A percentile compares a stretch with the other conserved stretches of the same genome.
Evolutionary conservation across 495 filamentous ascomycete species (phyloP).

Genomic region (Neurospora intermedia): DNA sequence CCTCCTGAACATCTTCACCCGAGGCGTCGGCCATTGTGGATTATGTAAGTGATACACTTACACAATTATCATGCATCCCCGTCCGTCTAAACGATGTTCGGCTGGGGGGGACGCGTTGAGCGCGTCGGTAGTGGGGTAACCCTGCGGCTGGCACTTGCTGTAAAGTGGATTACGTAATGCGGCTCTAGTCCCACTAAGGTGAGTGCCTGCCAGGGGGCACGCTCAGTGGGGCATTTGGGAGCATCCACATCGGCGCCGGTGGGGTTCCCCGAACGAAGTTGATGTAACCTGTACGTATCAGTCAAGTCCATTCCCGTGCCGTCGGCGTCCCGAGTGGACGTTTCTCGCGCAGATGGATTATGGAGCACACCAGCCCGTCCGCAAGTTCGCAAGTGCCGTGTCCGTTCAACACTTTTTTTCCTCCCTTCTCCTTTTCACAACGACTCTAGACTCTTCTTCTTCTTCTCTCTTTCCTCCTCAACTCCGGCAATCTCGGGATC

Average conservation of each 20-base stretch:
- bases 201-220: neutral
- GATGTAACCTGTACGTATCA: neutral
- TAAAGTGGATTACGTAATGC: neutral
- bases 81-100: neutral
- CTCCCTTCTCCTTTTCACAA: neutral
- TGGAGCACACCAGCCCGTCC: neutral
- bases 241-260: neutral
- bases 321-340: neutral
- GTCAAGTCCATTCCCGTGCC: neutral
- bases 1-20: constrained; percentile 24
- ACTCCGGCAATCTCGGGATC: neutral
- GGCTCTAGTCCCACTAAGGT: neutral
- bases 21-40: constrained; percentile 15
- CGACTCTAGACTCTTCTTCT: neutral
- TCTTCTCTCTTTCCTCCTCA: neutral
- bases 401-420: neutral
- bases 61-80: neutral
- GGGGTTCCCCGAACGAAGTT: neutral
- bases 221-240: neutral
- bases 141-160: neutral
- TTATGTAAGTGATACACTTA: neutral
- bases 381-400: neutral
- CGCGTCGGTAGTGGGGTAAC: constrained; percentile 3
- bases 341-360: neutral
- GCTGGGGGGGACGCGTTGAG: constrained; percentile 6